Percentiles rank a stretch among this genome's conserved stretches.
These are phyloP conservation scores for Coprinellus micaceus DNA, from an alignment of 768 basidiomycete genomes.

Conservation along the genomic window DNA sequence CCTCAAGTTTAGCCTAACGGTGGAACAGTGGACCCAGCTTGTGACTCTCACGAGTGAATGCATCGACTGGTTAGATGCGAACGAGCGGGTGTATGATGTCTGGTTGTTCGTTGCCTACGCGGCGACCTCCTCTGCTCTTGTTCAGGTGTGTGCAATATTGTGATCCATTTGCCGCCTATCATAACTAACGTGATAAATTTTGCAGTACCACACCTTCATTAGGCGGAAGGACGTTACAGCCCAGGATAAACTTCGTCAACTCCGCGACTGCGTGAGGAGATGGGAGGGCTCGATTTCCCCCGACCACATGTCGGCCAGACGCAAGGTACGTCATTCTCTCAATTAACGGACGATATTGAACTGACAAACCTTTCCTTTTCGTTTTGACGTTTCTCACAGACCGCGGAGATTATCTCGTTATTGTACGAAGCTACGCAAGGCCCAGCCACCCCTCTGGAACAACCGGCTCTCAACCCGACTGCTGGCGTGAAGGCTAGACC, in stretches of 20 bases:
- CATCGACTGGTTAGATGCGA: conserved; percentile 85
- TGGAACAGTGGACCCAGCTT: conserved; percentile 76
- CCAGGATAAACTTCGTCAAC: conserved; percentile 66
- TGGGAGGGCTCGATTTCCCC: conserved; percentile 88
- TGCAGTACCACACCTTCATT: conserved; percentile 91
- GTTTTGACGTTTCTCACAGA: conserved; percentile 43
- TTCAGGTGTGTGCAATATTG: conserved; percentile 58
- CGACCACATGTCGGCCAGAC: conserved; percentile 91
- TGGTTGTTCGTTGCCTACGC: conserved; percentile 87
- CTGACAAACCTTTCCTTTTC: too few species aligned
- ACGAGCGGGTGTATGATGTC: conserved; percentile 80
- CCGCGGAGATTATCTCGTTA: conserved; percentile 87
- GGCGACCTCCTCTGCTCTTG: conserved; percentile 82
- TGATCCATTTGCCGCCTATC: not conserved
- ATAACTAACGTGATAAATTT: conserved; percentile 4
- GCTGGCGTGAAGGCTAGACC: conserved; percentile 61
- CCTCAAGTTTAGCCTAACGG: conserved; percentile 78
- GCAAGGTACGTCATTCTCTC: conserved; percentile 55
- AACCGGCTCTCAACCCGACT: conserved; percentile 72
- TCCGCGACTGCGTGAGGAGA: conserved; percentile 79
- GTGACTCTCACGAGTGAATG: conserved; percentile 71
- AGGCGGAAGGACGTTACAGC: conserved; percentile 76
- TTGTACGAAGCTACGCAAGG: conserved; percentile 93
- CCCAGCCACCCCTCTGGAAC: conserved; percentile 45
- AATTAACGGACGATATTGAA: not conserved